These are phyloP conservation scores for Erysimum cheiranthoides DNA, from an alignment of 345 rosid species.

Conservation along the genomic window DNA sequence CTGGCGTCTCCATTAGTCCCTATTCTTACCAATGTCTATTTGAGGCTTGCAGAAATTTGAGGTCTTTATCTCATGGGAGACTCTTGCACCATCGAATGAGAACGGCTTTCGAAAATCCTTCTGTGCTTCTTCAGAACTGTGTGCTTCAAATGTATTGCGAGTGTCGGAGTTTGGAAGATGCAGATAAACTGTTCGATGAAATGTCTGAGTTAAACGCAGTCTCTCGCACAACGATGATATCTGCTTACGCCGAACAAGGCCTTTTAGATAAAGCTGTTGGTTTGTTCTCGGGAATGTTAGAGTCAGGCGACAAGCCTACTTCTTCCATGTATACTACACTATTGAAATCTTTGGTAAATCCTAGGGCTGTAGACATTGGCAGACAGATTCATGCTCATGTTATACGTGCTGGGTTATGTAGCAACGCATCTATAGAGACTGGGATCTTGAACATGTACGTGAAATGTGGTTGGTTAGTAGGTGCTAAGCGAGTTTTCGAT, in stretches of 20 bases:
- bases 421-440: conserved; percentile 47
- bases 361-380: conserved; percentile 56
- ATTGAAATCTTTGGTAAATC: conserved; percentile 52
- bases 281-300: conserved; percentile 53
- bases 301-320: conserved; percentile 47
- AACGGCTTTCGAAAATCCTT: conserved; percentile 39
- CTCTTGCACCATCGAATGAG: conserved; percentile 52
- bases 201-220: conserved; percentile 56
- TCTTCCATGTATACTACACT: conserved; percentile 51
- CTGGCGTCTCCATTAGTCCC: conserved; percentile 54
- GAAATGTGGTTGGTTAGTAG: conserved; percentile 66
- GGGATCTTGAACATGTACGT: conserved; percentile 66
- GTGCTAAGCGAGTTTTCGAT: conserved; percentile 60
- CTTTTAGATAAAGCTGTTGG: conserved; percentile 48
- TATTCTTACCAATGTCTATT: conserved; percentile 55
- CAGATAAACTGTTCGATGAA: conserved; percentile 64
- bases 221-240: conserved; percentile 58
- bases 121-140: conserved; percentile 54
- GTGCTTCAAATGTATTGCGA: conserved; percentile 57
- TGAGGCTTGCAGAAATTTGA: conserved; percentile 52
- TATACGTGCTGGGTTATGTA: conserved; percentile 55
- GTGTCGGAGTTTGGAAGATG: conserved; percentile 63
- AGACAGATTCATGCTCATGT: conserved; percentile 65
- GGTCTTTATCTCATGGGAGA: conserved; percentile 56
- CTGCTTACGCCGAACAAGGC: conserved; percentile 56